Evolutionary conservation across 73 alveolate genomes (phyloP).

Genomic region (Paramecium pentaurelia): DNA sequence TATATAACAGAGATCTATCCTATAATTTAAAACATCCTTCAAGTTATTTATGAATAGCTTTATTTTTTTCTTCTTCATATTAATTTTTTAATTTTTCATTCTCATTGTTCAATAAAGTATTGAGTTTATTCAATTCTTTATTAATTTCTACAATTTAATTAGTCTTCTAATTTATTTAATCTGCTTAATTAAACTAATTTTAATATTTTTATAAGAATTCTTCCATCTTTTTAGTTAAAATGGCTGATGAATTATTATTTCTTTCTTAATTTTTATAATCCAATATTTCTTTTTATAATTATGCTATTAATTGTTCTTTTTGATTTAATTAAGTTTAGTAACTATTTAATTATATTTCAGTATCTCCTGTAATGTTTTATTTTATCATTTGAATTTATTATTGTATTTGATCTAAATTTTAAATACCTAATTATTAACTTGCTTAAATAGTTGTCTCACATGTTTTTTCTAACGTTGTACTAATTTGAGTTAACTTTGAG

Average conservation of each 20-base stretch:
- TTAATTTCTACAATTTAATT: background rate
- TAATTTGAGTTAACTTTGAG: background rate
- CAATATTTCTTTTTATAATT: background rate
- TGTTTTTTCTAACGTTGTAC: background rate
- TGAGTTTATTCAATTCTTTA: background rate
- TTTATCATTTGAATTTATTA: background rate
- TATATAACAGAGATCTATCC: background rate
- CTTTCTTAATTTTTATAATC: background rate
- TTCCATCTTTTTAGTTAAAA: background rate
- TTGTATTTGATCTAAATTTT: background rate
- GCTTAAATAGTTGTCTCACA: background rate
- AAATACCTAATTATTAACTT: background rate
- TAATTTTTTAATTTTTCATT: background rate
- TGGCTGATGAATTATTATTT: background rate
- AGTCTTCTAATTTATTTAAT: background rate
- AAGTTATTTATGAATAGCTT: background rate
- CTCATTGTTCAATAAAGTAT: background rate
- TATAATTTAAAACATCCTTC: background rate
- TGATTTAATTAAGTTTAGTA: background rate
- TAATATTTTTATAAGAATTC: background rate
- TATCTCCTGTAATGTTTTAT: background rate
- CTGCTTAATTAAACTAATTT: background rate
- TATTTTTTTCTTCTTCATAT: background rate
- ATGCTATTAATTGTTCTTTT: background rate
- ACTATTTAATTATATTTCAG: background rate